phyloP scores from a whole-genome alignment of 495 filamentous ascomycete species.

The Hypoxylon lienhwacheense region DNA sequence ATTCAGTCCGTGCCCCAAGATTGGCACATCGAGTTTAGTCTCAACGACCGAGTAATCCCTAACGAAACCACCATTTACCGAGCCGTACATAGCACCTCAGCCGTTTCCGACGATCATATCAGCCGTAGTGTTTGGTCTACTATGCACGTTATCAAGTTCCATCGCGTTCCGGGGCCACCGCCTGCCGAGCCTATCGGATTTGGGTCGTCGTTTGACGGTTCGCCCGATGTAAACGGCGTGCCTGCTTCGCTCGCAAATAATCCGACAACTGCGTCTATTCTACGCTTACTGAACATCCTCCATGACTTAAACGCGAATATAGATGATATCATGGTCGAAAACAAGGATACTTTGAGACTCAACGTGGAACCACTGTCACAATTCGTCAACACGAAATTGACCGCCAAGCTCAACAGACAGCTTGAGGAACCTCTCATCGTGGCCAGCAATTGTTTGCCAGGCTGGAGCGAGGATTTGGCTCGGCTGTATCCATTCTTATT shows the following conservation, averaged over 20 bases:
- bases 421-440: constrained; percentile 98
- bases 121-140: constrained; percentile 83
- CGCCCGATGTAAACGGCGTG: constrained; percentile 50
- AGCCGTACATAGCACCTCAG: constrained; percentile 77
- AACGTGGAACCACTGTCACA: constrained; percentile 84
- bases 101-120: constrained; percentile 65
- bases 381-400: constrained; percentile 98
- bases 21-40: constrained; percentile 97
- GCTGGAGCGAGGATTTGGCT: constrained; percentile 97
- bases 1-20: constrained; percentile 80
- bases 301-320: constrained; percentile 94
- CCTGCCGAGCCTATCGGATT: constrained; percentile 74
- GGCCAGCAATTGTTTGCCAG: constrained; percentile 92
- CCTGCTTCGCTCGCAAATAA: constrained; percentile 85
- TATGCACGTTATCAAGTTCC: constrained; percentile 89
- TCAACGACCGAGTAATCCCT: constrained; percentile 78
- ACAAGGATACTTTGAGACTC: constrained; percentile 68
- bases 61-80: constrained; percentile 97
- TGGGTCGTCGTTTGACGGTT: constrained; percentile 54
- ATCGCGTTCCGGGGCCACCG: constrained; percentile 82
- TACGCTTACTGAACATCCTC: constrained; percentile 85
- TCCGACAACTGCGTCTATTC: constrained; percentile 79
- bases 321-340: constrained; percentile 93
- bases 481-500: constrained; percentile 97
- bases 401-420: constrained; percentile 97